Percentiles rank a stretch among this genome's conserved stretches.
Conservation (phyloP, 352 stramenopile genomes). For the Globisporangium viniferum region DNA sequence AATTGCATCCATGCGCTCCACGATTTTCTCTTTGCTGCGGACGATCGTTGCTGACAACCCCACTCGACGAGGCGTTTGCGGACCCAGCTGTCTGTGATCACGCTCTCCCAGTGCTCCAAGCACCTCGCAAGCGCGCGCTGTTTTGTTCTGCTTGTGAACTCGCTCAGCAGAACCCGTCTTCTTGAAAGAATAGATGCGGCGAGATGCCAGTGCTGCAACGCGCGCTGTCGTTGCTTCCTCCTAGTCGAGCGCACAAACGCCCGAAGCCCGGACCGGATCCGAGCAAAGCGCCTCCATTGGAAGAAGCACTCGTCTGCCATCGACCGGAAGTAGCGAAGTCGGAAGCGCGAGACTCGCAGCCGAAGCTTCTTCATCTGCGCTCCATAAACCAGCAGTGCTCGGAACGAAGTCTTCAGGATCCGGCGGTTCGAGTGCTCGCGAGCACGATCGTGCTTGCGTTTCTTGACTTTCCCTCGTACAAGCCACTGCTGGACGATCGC, state of each 20-base stretch:
- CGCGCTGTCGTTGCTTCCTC: neutral
- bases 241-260: conserved; percentile 2
- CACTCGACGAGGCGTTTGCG: conserved; percentile 22
- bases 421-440: neutral
- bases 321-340: conserved; percentile 24
- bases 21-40: neutral
- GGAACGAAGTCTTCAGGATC: neutral
- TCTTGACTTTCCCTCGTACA: neutral
- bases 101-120: conserved; percentile 50
- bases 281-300: conserved; percentile 18
- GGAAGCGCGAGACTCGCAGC: conserved; percentile 17
- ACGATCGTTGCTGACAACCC: conserved; percentile 19
- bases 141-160: conserved; percentile 13
- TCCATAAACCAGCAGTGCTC: conserved; percentile 1
- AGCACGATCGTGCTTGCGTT: neutral
- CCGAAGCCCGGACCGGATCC: conserved; percentile 14
- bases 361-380: conserved; percentile 12
- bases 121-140: conserved; percentile 12
- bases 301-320: conserved; percentile 27
- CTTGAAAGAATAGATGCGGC: neutral
- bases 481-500: conserved; percentile 19
- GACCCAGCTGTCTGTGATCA: conserved; percentile 45
- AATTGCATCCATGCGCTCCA: conserved; percentile 20
- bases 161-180: conserved; percentile 10
- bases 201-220: neutral